Conservation (phyloP, 768 basidiomycete species). For the Mycena epipterygia region DNA sequence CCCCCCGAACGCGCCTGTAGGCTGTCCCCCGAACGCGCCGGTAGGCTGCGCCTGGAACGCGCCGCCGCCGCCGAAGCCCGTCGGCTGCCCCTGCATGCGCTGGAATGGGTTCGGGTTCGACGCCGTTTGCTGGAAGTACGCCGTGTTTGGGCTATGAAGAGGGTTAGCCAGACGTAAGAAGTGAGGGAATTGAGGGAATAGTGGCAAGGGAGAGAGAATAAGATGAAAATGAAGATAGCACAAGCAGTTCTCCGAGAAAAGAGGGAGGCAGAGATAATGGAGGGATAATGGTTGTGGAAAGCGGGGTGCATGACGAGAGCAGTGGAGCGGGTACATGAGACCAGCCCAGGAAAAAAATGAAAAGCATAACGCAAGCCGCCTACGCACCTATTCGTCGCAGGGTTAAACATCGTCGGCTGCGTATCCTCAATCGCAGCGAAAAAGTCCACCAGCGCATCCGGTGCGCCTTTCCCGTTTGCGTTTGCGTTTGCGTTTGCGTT, state of each 20-base stretch:
- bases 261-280: too few species aligned
- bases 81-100: conserved; percentile 61
- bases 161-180: neutral
- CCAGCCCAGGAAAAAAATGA: too few species aligned
- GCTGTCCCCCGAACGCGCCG: conserved; percentile 26
- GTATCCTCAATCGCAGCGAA: conserved; percentile 90
- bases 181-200: too few species aligned
- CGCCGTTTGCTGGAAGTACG: conserved; percentile 70
- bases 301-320: too few species aligned
- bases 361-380: too few species aligned
- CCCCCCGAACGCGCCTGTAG: conserved; percentile 41
- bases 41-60: conserved; percentile 34
- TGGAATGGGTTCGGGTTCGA: conserved; percentile 82
- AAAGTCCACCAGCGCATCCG: conserved; percentile 81
- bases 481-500: conserved; percentile 37
- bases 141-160: conserved; percentile 57
- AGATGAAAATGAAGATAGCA: conserved; percentile 17
- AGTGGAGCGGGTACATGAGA: too few species aligned
- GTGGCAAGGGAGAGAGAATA: neutral
- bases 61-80: conserved; percentile 43
- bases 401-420: conserved; percentile 79
- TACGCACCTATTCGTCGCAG: conserved; percentile 70
- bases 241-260: too few species aligned
- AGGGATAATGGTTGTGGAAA: too few species aligned
- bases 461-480: conserved; percentile 33